These are phyloP conservation scores for Cyathus striatus DNA, from an alignment of 768 basidiomycete species.

Conservation along the genomic window DNA sequence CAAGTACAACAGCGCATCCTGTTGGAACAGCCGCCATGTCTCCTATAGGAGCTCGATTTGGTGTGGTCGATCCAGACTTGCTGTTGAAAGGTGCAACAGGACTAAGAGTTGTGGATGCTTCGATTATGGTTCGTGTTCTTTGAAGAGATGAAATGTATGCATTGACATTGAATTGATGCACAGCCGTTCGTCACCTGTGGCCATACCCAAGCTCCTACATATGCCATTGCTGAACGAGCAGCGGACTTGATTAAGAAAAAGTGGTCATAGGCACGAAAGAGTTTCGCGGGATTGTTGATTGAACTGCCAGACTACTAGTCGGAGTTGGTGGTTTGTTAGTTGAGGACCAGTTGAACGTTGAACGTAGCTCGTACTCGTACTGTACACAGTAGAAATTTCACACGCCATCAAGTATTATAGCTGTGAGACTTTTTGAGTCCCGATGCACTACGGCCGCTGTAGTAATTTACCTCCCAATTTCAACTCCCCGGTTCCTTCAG, in stretches of 20 bases:
- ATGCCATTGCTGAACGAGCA: constrained; percentile 1
- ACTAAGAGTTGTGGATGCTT: constrained; percentile 30
- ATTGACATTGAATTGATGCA: neutral
- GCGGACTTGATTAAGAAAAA: constrained; percentile 1
- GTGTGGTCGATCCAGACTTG: constrained; percentile 17
- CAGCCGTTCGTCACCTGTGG: neutral
- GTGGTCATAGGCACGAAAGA: neutral
- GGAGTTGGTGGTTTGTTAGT: neutral
- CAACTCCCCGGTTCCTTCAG: too few species aligned
- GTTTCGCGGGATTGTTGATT: neutral
- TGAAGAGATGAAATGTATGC: neutral
- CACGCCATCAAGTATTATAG: neutral
- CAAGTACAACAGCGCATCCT: constrained; percentile 16
- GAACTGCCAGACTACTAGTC: neutral
- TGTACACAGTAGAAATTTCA: neutral
- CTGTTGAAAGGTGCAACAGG: constrained; percentile 26
- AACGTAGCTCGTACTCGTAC: too few species aligned
- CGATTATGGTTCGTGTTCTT: constrained; percentile 6
- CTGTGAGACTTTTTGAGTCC: neutral
- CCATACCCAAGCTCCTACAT: constrained; percentile 1
- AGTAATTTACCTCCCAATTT: too few species aligned
- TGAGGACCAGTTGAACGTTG: too few species aligned
- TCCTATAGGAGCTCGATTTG: constrained; percentile 3
- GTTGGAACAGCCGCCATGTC: constrained; percentile 22
- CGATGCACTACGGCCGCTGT: neutral